Conservation (phyloP, 2,329 filamentous ascomycete species). For the Stemphylium lycopersici region DNA sequence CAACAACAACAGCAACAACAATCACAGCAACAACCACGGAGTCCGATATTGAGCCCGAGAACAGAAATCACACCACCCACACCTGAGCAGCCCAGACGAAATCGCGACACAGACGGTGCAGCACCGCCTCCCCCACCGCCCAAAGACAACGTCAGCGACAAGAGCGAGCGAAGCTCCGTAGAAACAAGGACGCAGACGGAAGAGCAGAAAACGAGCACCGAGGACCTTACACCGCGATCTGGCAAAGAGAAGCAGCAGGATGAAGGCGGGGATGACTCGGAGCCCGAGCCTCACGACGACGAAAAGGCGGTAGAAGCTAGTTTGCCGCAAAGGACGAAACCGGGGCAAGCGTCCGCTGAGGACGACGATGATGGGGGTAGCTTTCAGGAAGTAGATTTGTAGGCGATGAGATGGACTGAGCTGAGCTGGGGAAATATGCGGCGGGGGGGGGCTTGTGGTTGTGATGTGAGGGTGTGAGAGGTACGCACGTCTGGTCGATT, state of each 20-base stretch:
- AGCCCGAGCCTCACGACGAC: conserved; percentile 25
- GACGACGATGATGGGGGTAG: conserved; percentile 41
- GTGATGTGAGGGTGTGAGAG: not conserved
- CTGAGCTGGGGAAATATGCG: too few species aligned
- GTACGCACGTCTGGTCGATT: not conserved
- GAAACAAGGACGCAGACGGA: conserved; percentile 41
- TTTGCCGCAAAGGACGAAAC: conserved; percentile 35
- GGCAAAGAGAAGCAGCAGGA: conserved; percentile 35
- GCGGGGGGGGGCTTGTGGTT: too few species aligned
- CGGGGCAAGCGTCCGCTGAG: conserved; percentile 34
- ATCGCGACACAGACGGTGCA: conserved; percentile 29
- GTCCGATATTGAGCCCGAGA: conserved; percentile 51
- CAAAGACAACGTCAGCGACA: conserved; percentile 38
- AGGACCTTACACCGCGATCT: conserved; percentile 40
- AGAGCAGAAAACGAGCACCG: conserved; percentile 44
- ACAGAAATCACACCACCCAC: conserved; percentile 60
- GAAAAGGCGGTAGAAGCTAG: conserved; percentile 38
- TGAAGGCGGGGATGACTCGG: conserved; percentile 33
- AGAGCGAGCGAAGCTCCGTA: conserved; percentile 28
- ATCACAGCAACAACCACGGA: conserved; percentile 32
- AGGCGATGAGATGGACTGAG: not conserved
- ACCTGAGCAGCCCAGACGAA: conserved; percentile 49
- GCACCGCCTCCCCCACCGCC: conserved; percentile 45
- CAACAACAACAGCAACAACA: conserved; percentile 32
- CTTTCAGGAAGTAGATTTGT: conserved; percentile 45